phyloP scores from a whole-genome alignment of 2,329 filamentous ascomycete species.

The Penicillium expansum region DNA sequence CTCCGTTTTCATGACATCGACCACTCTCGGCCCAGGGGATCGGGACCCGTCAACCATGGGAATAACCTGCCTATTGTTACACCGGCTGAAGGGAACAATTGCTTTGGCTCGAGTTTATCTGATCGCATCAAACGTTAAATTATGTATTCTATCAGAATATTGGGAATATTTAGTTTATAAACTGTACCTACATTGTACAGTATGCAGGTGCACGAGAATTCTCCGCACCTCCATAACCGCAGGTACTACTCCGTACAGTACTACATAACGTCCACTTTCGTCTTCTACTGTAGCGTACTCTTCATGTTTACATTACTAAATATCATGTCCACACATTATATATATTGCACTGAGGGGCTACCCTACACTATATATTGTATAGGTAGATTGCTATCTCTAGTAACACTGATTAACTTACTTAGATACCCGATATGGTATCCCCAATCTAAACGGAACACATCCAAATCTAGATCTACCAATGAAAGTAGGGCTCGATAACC shows the following conservation, averaged over 20 bases:
- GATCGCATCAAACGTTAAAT: too few relatives aligned
- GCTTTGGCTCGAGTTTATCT: slow-evolving; percentile 8
- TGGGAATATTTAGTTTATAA: too few relatives aligned
- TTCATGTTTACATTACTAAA: neutral
- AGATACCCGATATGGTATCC: neutral
- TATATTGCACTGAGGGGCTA: neutral
- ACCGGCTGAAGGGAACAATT: slow-evolving; percentile 11
- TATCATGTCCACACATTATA: neutral
- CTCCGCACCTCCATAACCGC: slow-evolving; percentile 22
- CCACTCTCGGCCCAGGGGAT: slow-evolving; percentile 7
- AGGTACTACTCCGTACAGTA: too few relatives aligned
- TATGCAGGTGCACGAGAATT: slow-evolving; percentile 14
- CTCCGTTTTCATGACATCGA: slow-evolving; percentile 23
- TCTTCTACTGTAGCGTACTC: neutral
- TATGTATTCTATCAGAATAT: too few relatives aligned
- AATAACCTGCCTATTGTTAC: slow-evolving; percentile 14
- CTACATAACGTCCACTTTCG: neutral
- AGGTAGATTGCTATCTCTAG: neutral
- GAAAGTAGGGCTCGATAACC: neutral
- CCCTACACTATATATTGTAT: neutral
- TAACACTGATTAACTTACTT: neutral
- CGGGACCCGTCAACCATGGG: slow-evolving; percentile 18
- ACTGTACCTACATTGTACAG: slow-evolving; percentile 11
- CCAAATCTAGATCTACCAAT: slow-evolving; percentile 6
- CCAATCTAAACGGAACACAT: neutral